These are phyloP conservation scores for Dictyostelium brefeldianum DNA, from an alignment of 78 protist genomes.

Conservation along the genomic window DNA sequence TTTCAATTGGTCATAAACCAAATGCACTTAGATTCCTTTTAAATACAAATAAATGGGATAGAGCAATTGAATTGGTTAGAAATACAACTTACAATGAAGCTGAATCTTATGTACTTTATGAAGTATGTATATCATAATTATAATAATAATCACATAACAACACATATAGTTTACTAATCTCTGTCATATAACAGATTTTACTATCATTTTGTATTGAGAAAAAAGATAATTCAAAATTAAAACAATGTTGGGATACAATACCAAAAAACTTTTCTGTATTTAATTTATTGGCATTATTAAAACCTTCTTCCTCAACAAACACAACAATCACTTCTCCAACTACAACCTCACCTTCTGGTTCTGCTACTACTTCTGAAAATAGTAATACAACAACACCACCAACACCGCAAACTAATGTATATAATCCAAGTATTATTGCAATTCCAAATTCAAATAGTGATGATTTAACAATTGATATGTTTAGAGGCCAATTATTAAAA, in stretches of 20 bases:
- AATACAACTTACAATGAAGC: slow-evolving; percentile 10
- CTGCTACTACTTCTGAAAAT: background rate
- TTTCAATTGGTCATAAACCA: slow-evolving; percentile 65
- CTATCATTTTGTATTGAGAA: slow-evolving; percentile 55
- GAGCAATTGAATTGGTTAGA: slow-evolving; percentile 41
- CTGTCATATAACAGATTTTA: slow-evolving; percentile 3
- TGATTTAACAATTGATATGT: slow-evolving; percentile 71
- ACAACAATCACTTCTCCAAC: background rate
- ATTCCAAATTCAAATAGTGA: background rate
- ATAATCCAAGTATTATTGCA: slow-evolving; percentile 34
- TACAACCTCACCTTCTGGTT: background rate
- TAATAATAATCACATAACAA: background rate
- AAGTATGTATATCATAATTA: slow-evolving; percentile 18
- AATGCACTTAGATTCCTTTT: slow-evolving; percentile 65
- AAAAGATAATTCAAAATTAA: slow-evolving; percentile 56
- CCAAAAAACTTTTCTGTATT: slow-evolving; percentile 70
- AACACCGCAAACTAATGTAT: background rate
- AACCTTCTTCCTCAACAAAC: background rate
- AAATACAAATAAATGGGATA: slow-evolving; percentile 38
- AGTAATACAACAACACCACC: background rate
- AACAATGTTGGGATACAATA: slow-evolving; percentile 72
- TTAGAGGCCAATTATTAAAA: slow-evolving; percentile 70
- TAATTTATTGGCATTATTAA: slow-evolving; percentile 52
- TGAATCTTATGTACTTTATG: slow-evolving; percentile 64
- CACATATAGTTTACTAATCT: background rate